Evolutionary conservation across 768 basidiomycete genomes (phyloP), one percentile per base, ranked within the genome.

Genomic region (Gymnopilus dilepis): DNA sequence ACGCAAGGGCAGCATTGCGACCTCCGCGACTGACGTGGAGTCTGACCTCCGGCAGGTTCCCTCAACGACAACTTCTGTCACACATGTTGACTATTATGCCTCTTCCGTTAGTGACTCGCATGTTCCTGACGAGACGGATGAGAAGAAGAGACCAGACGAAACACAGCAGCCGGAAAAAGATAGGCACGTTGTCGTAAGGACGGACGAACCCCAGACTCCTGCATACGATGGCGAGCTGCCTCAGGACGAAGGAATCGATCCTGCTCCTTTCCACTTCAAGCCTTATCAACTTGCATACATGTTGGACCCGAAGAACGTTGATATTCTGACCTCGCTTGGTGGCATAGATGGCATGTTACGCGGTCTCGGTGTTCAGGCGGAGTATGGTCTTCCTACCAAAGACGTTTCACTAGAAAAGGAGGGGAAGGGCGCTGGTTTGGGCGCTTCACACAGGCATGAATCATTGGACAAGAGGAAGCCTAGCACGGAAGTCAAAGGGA

Each of bases 301-400:
- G 56, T 86, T 99, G 37, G 96, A 99, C 71, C 95, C 95, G 8
- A 98, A 97, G 76, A 89, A 80, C 63, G 64, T 95, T 11, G 82
- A 88, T 2, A 72, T 80, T 13, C 82, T 99, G 31, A 78, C 78
- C 17, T 74, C 73, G 11, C 80, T 97, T 34, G 95, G 95, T 19
- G 97, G 97, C 41, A 77, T 83, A 7, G 66, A 79, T 0, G 86
- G 82, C 7, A 70, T 99, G 12, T 75, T 97, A 12, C 75, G 77
- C 1, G 90, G 93, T 5, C 84, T 99, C 7, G 93, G 93, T 12
- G 89, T 92, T 0, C 76, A 91, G 63, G 67, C 73, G 2, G 77
- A 81, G 3, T 76, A 64, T 24, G 90, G 91, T 13, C 73, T 85
- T 3, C 71, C 76, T 9, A 69, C 64, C 12, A 59, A 70, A 60